These are phyloP conservation scores for Paxillus ammoniavirescens DNA, from an alignment of 768 basidiomycete species.

Conservation along the genomic window DNA sequence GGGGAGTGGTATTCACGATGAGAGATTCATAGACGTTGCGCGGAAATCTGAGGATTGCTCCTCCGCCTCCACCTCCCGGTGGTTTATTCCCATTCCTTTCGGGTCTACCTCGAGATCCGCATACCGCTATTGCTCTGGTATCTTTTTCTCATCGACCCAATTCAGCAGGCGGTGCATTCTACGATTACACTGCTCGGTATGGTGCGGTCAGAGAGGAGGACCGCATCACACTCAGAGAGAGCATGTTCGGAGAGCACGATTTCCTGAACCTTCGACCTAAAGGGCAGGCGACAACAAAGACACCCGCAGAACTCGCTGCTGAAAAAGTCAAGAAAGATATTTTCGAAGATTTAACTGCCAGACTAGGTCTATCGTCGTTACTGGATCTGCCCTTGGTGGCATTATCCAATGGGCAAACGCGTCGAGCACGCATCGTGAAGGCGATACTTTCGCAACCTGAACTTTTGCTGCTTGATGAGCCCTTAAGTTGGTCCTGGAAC, in stretches of 20 bases:
- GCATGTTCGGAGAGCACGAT: slow-evolving; percentile 56
- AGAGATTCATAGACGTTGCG: slow-evolving; percentile 50
- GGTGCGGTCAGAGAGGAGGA: slow-evolving; percentile 87
- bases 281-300: slow-evolving; percentile 17
- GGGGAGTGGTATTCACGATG: not conserved
- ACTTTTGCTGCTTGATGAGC: slow-evolving; percentile 87
- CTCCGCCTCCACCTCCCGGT: slow-evolving; percentile 54
- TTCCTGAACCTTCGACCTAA: slow-evolving; percentile 31
- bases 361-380: slow-evolving; percentile 57
- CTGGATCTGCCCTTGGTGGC: slow-evolving; percentile 85
- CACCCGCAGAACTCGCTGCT: slow-evolving; percentile 21
- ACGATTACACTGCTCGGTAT: slow-evolving; percentile 92
- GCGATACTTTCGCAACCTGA: slow-evolving; percentile 70
- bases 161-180: slow-evolving; percentile 69
- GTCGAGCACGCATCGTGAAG: slow-evolving; percentile 79
- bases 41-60: slow-evolving; percentile 69
- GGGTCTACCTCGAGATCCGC: slow-evolving; percentile 42
- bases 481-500: slow-evolving; percentile 57
- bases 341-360: slow-evolving; percentile 53
- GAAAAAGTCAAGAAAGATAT: slow-evolving; percentile 30
- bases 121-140: slow-evolving; percentile 51
- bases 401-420: slow-evolving; percentile 89
- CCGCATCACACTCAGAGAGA: slow-evolving; percentile 69
- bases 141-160: slow-evolving; percentile 65
- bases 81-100: slow-evolving; percentile 81